Conservation (phyloP, 108 stramenopile species). For the Pseudonitzschia pungens region DNA sequence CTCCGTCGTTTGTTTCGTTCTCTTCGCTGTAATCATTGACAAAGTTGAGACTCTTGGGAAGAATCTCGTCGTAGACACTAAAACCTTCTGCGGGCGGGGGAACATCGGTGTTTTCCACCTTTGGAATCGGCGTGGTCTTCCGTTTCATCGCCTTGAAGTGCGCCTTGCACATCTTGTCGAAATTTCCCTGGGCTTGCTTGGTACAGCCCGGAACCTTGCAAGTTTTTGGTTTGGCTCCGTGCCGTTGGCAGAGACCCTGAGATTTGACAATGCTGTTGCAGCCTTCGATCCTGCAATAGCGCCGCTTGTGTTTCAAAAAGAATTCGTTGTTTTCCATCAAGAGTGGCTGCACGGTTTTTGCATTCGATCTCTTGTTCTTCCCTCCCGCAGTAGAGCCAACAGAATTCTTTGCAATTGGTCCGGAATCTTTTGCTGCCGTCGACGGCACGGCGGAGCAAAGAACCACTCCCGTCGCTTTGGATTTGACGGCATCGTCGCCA, state of each 20-base stretch:
- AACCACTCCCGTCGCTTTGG: neutral
- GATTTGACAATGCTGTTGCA: constrained; percentile 71
- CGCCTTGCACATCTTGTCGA: constrained; percentile 67
- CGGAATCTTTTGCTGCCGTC: neutral
- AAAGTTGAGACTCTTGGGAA: constrained; percentile 51
- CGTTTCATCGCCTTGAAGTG: constrained; percentile 59
- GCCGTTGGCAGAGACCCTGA: constrained; percentile 63
- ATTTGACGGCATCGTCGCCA: neutral
- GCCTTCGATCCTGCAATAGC: constrained; percentile 54
- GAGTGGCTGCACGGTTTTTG: neutral
- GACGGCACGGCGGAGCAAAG: neutral
- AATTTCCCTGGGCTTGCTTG: constrained; percentile 64
- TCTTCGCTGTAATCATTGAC: constrained; percentile 7
- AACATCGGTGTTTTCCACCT: constrained; percentile 18
- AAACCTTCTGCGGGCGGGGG: constrained; percentile 38
- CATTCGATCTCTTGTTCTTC: neutral
- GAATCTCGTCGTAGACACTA: constrained; percentile 63
- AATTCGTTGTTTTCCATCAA: neutral
- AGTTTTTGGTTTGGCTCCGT: constrained; percentile 56
- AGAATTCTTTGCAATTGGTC: neutral
- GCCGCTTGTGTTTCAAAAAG: constrained; percentile 54
- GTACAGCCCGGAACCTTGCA: constrained; percentile 52
- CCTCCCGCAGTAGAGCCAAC: neutral
- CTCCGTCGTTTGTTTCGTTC: neutral
- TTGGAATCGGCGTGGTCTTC: constrained; percentile 35